phyloP scores from a whole-genome alignment of 441 rosid genomes.

The Croton setiger region DNA sequence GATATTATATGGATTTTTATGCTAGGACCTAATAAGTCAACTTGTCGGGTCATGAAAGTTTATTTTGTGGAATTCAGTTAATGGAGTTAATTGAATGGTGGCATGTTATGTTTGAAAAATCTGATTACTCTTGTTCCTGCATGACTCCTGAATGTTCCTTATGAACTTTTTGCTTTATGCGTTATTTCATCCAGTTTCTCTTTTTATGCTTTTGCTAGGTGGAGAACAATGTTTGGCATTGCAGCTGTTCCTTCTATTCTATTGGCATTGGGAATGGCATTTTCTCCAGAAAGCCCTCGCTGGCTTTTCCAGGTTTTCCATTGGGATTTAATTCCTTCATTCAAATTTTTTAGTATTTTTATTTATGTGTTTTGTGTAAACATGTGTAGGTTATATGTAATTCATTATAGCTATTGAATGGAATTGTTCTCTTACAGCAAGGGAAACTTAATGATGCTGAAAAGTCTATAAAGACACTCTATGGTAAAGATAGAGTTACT shows the following conservation, averaged over 20 bases:
- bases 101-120: background rate
- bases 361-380: background rate
- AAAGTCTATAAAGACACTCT: conserved; percentile 66
- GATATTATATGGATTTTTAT: background rate
- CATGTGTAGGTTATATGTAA: background rate
- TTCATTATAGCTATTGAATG: conserved; percentile 13
- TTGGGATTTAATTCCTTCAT: background rate
- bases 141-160: background rate
- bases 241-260: conserved; percentile 81
- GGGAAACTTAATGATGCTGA: conserved; percentile 78
- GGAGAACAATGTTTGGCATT: conserved; percentile 96
- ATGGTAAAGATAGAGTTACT: conserved; percentile 86
- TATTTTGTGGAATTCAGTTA: background rate
- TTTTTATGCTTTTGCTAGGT: conserved; percentile 47
- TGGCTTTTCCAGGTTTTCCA: conserved; percentile 91
- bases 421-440: conserved; percentile 51
- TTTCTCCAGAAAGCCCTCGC: conserved; percentile 99
- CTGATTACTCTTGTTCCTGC: background rate
- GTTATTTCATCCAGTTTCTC: conserved; percentile 1
- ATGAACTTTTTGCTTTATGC: background rate
- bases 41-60: background rate
- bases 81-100: background rate
- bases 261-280: conserved; percentile 79
- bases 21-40: background rate
- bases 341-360: conserved; percentile 4